phyloP scores from a whole-genome alignment of 23 red algal genomes.

The Agarophyton chilense region DNA sequence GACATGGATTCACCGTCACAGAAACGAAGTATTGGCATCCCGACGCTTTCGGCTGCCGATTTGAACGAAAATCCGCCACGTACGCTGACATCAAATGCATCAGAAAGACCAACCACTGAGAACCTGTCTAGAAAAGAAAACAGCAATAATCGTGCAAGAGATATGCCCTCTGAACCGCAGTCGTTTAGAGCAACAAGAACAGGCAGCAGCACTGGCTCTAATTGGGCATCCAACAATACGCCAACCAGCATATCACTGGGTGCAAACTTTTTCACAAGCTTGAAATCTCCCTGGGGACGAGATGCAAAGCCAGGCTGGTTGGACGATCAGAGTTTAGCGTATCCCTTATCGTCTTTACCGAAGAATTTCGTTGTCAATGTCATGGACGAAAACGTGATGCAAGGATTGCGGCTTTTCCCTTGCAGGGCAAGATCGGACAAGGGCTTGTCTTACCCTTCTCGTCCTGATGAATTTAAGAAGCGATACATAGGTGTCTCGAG shows the following conservation, averaged over 20 bases:
- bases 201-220: neutral
- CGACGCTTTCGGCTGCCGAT: neutral
- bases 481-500: conserved; percentile 77
- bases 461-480: conserved; percentile 62
- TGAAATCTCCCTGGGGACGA: conserved; percentile 68
- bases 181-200: conserved; percentile 9
- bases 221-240: neutral
- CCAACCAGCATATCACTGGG: conserved; percentile 1
- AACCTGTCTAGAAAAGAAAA: neutral
- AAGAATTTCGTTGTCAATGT: conserved; percentile 78
- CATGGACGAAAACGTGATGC: conserved; percentile 59
- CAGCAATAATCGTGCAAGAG: neutral
- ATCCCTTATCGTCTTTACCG: conserved; percentile 55
- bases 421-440: conserved; percentile 67
- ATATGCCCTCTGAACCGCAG: neutral
- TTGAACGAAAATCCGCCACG: neutral
- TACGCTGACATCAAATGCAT: neutral
- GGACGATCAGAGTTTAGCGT: conserved; percentile 40
- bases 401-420: conserved; percentile 79
- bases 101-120: neutral
- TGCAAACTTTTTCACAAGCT: conserved; percentile 33
- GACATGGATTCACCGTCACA: neutral
- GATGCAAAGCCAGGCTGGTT: conserved; percentile 83
- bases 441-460: neutral
- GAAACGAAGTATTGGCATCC: neutral